Evolutionary conservation across 108 stramenopile species (phyloP), one percentile per base, ranked within the genome.

Genomic region (Nannochloropsis gaditana): DNA sequence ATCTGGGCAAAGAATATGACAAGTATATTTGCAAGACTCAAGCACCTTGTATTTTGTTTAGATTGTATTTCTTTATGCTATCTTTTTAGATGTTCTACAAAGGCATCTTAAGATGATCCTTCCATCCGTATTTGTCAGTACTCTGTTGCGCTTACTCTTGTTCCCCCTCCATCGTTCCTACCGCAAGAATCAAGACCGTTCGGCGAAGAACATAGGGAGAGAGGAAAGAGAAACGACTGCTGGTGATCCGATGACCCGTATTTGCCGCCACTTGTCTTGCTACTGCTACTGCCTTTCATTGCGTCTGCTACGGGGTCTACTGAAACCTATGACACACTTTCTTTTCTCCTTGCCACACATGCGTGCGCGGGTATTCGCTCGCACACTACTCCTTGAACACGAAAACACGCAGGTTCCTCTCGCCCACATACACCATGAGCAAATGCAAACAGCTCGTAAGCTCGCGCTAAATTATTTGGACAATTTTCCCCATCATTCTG

Each of bases 31-130:
- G 31, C 31, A 31, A 31, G 31, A 31, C 31, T 31, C 31, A 31
- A 31, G 31, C 31, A 31, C 31, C 31, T 31, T 31, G 31, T 31
- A 31, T 31, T 31, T 73, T 73, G 2, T 15, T 73, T 73, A 73
- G 59, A 15, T n/a, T 73, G 59, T 73, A 15, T 73, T 73, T 73
- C 59, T 73, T 73, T 73, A n/a, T 73, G 59, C 59, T n/a, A n/a
- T n/a, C 5, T 73, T 73, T 31, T 1, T 31, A 1, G 31, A 31
- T 31, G 31, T 31, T 31, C 31, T 31, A 31, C 31, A 31, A 31
- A 31, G 31, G 31, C 31, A 31, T 31, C 31, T 31, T 31, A 31
- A 31, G 31, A 31, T 31, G 31, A 31, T 31, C 31, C 31, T 31
- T 31, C 31, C 31, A 31, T 31, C 0, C 59, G 59, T 73, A 6